These are phyloP conservation scores for Stipa capillata DNA, from an alignment of 176 grass and related monocot genomes.

Conservation along the genomic window DNA sequence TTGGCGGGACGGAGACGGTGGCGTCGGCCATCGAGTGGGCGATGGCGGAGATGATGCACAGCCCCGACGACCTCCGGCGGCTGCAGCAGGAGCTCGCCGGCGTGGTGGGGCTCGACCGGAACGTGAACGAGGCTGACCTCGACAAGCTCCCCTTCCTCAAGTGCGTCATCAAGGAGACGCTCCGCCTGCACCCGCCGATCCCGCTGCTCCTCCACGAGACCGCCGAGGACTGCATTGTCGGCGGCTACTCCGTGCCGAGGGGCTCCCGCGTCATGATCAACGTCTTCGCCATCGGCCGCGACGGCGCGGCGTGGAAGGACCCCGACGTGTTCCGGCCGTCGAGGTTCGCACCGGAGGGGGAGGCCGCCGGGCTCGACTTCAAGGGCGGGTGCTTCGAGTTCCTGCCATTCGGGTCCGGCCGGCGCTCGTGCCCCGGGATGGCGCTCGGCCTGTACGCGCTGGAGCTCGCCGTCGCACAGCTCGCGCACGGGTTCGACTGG, in stretches of 20 bases:
- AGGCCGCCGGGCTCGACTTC: slow-evolving; percentile 53
- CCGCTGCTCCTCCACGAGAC: slow-evolving; percentile 91
- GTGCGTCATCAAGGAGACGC: slow-evolving; percentile 85
- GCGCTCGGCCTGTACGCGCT: slow-evolving; percentile 59
- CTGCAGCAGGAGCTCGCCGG: slow-evolving; percentile 63
- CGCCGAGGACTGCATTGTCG: slow-evolving; percentile 55
- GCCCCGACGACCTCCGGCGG: slow-evolving; percentile 57
- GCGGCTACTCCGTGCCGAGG: slow-evolving; percentile 58
- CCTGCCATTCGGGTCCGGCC: slow-evolving; percentile 75
- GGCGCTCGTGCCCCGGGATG: slow-evolving; percentile 71
- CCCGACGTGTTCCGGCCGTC: slow-evolving; percentile 53
- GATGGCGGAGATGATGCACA: slow-evolving; percentile 83
- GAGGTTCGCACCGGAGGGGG: slow-evolving; percentile 35
- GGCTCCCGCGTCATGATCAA: slow-evolving; percentile 81
- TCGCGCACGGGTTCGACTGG: slow-evolving; percentile 76
- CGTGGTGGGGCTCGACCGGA: slow-evolving; percentile 49
- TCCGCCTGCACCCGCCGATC: slow-evolving; percentile 91
- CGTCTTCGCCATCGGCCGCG: slow-evolving; percentile 74
- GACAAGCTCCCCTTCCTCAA: slow-evolving; percentile 83
- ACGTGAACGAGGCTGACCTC: slow-evolving; percentile 57
- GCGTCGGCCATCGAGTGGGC: slow-evolving; percentile 92
- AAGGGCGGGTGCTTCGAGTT: slow-evolving; percentile 91
- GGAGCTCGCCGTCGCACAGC: slow-evolving; percentile 61
- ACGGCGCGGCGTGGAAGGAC: slow-evolving; percentile 61
- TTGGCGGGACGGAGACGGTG: slow-evolving; percentile 94